Evolutionary conservation across 2,329 filamentous ascomycete genomes (phyloP), one percentile per base, ranked within the genome.

Genomic region (Plectosphaerella sp.): DNA sequence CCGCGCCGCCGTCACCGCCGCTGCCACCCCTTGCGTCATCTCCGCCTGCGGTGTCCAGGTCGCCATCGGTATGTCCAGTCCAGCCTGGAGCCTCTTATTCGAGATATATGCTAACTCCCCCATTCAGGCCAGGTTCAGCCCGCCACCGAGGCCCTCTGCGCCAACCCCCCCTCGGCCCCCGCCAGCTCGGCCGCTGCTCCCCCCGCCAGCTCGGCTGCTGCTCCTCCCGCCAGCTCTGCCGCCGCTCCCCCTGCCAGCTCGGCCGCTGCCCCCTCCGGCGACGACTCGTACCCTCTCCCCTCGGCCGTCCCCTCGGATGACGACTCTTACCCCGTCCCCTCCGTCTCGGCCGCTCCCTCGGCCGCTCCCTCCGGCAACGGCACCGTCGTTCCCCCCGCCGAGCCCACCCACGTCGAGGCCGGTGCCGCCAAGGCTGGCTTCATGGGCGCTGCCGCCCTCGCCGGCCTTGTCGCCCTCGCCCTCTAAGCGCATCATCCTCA

Each of bases 1-100:
- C 64, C 64, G 72, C 58, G 53, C 56, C 35, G 49, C 54, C 14
- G 54, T 74, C 61, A 64, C 65, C 56, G 49, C 53, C 39, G 56
- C 51, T 35, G 68, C 67, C 57, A 70, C 66, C 46, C 12, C 43
- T 52, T 73, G 71, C 54, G 67, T 73, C 51, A 54, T 73, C 52
- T 45, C 55, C 3, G 57, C 62, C 50, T 74, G 72, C 57, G 69
- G 70, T 54, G 42, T 62, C 42, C 66, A 70, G 35, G 61, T 62
- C 53, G 69, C 71, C 60, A 25, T 73, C 49, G 62, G 71, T 74
- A 67, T 47, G 71, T 70, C 33, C 22, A 41, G 71, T 70, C 33
- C 22, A 41, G 16, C 5, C 3, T 24, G 22, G 22, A 22, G 22
- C 6, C 33, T 14, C 15, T 20, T 12, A 3, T 15, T 3, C 16